These are phyloP conservation scores for Epichloe typhina DNA, from an alignment of 2,329 filamentous ascomycete genomes.

Conservation along the genomic window DNA sequence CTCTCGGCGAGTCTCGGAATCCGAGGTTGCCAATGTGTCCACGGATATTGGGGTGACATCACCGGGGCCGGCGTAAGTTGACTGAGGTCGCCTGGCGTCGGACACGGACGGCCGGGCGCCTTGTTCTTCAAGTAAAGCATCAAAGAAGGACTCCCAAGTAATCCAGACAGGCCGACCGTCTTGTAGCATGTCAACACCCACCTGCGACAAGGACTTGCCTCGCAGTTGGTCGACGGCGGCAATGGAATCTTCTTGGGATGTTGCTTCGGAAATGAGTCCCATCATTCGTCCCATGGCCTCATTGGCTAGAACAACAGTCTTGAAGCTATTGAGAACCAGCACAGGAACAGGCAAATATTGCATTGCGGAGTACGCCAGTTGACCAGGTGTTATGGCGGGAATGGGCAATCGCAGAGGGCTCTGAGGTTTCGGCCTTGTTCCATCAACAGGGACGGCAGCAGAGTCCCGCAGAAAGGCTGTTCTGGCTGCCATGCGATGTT, in stretches of 20 bases:
- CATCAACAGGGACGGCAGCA: conserved; percentile 8
- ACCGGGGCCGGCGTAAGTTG: conserved; percentile 14
- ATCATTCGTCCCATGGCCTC: conserved; percentile 56
- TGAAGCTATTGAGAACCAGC: conserved; percentile 52
- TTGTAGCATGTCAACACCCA: conserved; percentile 62
- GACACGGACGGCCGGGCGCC: conserved; percentile 16
- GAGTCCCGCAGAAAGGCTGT: conserved; percentile 24
- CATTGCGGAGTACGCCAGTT: conserved; percentile 53
- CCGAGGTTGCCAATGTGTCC: conserved; percentile 5
- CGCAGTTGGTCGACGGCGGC: conserved; percentile 45
- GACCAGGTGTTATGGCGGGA: conserved; percentile 34
- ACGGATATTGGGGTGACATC: conserved; percentile 25
- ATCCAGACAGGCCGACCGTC: conserved; percentile 48
- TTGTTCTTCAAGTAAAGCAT: conserved; percentile 35
- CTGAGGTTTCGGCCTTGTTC: conserved; percentile 22
- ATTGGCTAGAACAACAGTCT: conserved; percentile 61
- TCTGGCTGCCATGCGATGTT: conserved; percentile 13
- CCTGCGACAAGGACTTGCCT: conserved; percentile 52
- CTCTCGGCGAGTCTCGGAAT: conserved; percentile 21
- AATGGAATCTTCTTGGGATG: conserved; percentile 26
- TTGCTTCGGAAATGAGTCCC: conserved; percentile 36
- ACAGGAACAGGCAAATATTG: conserved; percentile 64
- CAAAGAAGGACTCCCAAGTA: conserved; percentile 45
- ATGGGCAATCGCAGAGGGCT: conserved; percentile 29
- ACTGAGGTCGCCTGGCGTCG: conserved; percentile 10